Base-by-base conservation (phyloP, 306 rosid genomes). In the Fragaria vesca region DNA sequence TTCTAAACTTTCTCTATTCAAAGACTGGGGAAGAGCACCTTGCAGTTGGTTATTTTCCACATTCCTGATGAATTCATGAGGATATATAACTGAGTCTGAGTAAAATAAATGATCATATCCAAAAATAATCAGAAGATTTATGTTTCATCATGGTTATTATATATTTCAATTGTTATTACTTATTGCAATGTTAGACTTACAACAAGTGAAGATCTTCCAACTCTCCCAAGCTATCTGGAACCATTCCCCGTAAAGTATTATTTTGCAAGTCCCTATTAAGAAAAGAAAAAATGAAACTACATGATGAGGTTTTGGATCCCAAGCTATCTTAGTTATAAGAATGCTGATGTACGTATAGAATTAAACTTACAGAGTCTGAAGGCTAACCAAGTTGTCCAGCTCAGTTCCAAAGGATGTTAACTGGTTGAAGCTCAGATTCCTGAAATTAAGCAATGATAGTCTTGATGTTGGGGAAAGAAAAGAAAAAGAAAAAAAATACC, bases 161-260 rank as follows among this genome's bases (percentile, higher is more conserved):
- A 7, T 30, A 12, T 47, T 8, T 46, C 8, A 40, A 76, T 36
- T 36, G 40, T 36, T 36, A 36, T 36, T 36, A 69, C 32, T 47
- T 21, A 47, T 32, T 76, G 42, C 47, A 45, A 55, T 30, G 81
- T 6, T 17, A n/a, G 66, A 48, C 97, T 88, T 88, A 94, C 98
- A 94, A 75, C 46, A 89, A 86, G 82, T 88, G 97, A 69, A 94
- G 97, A 75, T 86, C 81, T 81, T 83, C 95, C 78, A 92, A 79
- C 83, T 90, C 93, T 89, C 97, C 97, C 85, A 94, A 88, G 88
- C 88, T 83, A 52, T 90, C 97, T 15, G 98, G 97, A 78, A 94
- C 95, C 50, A 71, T 63, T 76, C 96, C 98, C 57, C 74, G 80
- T 66, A 94, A 85, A 54, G 81, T 87, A 75, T 94, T 94, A 82